These are phyloP conservation scores for Taiwanofungus camphoratus DNA, from an alignment of 1,284 basidiomycete species.

Conservation along the genomic window DNA sequence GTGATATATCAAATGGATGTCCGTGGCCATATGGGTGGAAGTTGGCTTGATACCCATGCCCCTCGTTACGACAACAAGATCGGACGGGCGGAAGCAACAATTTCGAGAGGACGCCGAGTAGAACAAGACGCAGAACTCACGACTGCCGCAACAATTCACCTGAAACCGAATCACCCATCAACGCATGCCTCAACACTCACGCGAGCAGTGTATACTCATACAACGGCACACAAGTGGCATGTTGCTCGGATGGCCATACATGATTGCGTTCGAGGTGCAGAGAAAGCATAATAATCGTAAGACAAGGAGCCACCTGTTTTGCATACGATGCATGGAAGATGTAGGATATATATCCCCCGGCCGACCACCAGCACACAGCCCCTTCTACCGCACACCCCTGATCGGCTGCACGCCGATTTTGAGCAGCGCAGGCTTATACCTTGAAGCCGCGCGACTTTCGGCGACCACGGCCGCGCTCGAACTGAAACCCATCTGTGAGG, in stretches of 20 bases:
- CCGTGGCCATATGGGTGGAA: too few relatives aligned
- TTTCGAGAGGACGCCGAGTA: too few relatives aligned
- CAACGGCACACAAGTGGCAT: constrained; percentile 5
- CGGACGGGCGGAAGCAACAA: too few relatives aligned
- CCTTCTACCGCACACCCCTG: constrained; percentile 16
- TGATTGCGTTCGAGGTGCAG: constrained; percentile 13
- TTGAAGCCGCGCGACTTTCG: constrained; percentile 91
- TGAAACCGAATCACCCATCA: too few relatives aligned
- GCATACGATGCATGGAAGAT: constrained; percentile 15
- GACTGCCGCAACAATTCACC: too few relatives aligned
- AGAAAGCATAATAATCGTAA: constrained; percentile 21
- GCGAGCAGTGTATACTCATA: too few relatives aligned
- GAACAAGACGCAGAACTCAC: too few relatives aligned
- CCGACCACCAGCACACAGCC: constrained; percentile 19
- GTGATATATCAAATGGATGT: too few relatives aligned
- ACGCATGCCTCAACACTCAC: too few relatives aligned
- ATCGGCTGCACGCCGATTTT: constrained; percentile 25
- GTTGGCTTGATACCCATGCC: too few relatives aligned
- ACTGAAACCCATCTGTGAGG: constrained; percentile 35
- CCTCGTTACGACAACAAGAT: too few relatives aligned
- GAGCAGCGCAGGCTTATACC: constrained; percentile 47
- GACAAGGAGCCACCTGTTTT: constrained; percentile 12
- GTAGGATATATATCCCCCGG: constrained; percentile 17
- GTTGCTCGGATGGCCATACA: constrained; percentile 21
- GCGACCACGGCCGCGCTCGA: constrained; percentile 89